Evolutionary conservation across 73 alveolate species (phyloP), one percentile per base, ranked within the genome.

Genomic region (Stentor coeruleus): DNA sequence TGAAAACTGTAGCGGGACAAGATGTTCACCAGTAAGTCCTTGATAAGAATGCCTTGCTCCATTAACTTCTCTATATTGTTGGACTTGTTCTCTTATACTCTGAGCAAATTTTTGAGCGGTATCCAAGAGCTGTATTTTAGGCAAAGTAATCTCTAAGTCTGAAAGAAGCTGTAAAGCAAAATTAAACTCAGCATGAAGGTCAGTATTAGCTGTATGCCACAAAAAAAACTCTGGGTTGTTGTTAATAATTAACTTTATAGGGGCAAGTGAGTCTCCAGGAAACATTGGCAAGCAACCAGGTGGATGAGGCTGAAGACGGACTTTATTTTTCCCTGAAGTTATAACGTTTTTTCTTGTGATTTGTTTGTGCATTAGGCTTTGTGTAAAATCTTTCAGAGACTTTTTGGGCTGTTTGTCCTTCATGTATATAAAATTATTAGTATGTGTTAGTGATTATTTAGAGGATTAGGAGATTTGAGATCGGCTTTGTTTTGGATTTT

Each of bases 51-150:
- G 79, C 37, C 37, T 66, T 26, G 40, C 79, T 37, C 79, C 79
- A 37, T 20, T 20, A 11, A 31, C n/a, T 20, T 66, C 79, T 66
- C 79, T 20, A 2, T 66, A 66, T 33, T 66, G 79, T 31, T 66
- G 79, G 1, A 66, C 79, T 66, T 66, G 79, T 66, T 66, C 79
- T 33, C 79, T 66, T 37, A 66, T 66, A 33, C 79, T 66, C 41
- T 28, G 11, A 26, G 79, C 79, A 66, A 37, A 66, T 33, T 66
- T 66, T 20, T 20, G 15, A 66, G 79, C 79, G 33, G 33, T 14
- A 26, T 66, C 79, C 15, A 66, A 33, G n/a, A 66, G 79, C 37
- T 66, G 79, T 20, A 40, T 37, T 20, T 31, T 20, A 20, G 79
- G 79, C 0, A 66, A 40, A 20, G n/a, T 26, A 11, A 66, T 40